Evolutionary conservation across 2,329 filamentous ascomycete genomes (phyloP), one percentile per base, ranked within the genome.

Genomic region (Clarireedia sp.): DNA sequence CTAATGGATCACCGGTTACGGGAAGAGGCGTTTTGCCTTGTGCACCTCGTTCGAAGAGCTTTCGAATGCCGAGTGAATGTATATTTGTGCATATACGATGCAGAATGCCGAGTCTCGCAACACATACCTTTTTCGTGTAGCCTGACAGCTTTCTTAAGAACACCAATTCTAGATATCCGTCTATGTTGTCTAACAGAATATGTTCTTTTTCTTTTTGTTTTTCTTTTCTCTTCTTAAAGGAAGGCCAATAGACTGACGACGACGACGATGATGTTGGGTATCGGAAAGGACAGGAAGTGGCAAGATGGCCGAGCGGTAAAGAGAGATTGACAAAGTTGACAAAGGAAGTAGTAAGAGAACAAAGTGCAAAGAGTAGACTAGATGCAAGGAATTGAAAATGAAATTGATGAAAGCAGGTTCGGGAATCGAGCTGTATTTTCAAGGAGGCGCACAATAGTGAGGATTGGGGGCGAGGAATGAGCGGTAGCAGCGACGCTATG

Each of bases 91-190:
- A 33, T 54, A 48, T 33, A 38, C 19, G 29, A 48, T 54, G 43
- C 51, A 54, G 12, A n/a, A 21, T 29, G n/a, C 43, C 43, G 51
- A 40, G 43, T 26, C 24, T 48, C 23, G 37, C 47, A 44, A 43
- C 47, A 54, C 51, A 38, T 48, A 54, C 51, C 51, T 54, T 33
- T 53, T 36, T 54, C 10, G 51, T 48, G 51, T 26, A 54, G 37
- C 51, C 29, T 48, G 43, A 54, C 36, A 54, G 43, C 37, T 41
- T 33, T 29, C 38, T 36, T 48, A 54, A 40, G n/a, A 40, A 38
- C 46, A 44, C 47, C 26, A 14, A 26, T 19, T 40, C 33, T 41
- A 40, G 5, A 16, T 16, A 38, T 16, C 17, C 17, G 38, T 41
- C 38, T 41, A 41, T 17, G n/a, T 41, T 41, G 17, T 48, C 19